Evolutionary conservation across 306 rosid genomes (phyloP).

Genomic region (Aeschynomene evenia): DNA sequence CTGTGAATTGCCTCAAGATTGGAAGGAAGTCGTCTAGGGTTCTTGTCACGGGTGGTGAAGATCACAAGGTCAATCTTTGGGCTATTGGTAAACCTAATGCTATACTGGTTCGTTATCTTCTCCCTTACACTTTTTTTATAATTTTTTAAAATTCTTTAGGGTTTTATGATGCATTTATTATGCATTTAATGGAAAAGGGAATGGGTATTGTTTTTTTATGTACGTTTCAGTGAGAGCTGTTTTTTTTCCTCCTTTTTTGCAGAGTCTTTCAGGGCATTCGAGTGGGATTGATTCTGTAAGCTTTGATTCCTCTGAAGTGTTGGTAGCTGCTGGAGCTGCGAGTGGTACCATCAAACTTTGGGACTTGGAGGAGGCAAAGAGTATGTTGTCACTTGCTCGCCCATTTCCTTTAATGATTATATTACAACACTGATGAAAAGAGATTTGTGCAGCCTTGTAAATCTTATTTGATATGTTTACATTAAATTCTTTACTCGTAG

Average conservation of each 20-base stretch:
- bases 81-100: slow-evolving; percentile 99
- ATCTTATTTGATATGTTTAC: slow-evolving; percentile 2
- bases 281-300: slow-evolving; percentile 97
- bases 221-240: slow-evolving; percentile 25
- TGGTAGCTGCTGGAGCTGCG: slow-evolving; percentile 99
- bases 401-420: slow-evolving; percentile 27
- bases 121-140: neutral
- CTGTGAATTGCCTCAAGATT: slow-evolving; percentile 96
- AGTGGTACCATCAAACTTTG: slow-evolving; percentile 98
- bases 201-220: neutral
- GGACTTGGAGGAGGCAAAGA: slow-evolving; percentile 99
- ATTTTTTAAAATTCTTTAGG: neutral
- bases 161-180: neutral
- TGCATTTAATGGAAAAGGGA: neutral
- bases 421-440: neutral
- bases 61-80: slow-evolving; percentile 99
- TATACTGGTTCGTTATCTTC: slow-evolving; percentile 64
- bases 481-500: neutral
- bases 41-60: slow-evolving; percentile 99
- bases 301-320: slow-evolving; percentile 95
- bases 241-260: slow-evolving; percentile 42
- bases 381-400: slow-evolving; percentile 51
- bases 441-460: slow-evolving; percentile 2
- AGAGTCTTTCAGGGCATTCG: slow-evolving; percentile 97
- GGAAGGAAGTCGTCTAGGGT: slow-evolving; percentile 91